Percentiles rank a stretch among this genome's conserved stretches.
These are phyloP conservation scores for Thelonectria olida DNA, from an alignment of 2,329 filamentous ascomycete genomes.

Conservation along the genomic window DNA sequence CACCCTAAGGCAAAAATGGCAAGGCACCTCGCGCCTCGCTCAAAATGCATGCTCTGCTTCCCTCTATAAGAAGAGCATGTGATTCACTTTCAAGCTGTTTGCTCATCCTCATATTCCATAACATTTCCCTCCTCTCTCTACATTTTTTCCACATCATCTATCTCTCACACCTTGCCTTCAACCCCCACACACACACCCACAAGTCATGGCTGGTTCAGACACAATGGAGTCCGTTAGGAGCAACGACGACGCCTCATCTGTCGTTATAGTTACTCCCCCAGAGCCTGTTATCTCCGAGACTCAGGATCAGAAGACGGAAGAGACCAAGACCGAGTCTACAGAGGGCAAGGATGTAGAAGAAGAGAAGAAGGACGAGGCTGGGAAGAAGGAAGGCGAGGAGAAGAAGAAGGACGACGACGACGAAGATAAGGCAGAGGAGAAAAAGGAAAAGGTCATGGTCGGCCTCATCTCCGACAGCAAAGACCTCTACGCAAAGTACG, in stretches of 20 bases:
- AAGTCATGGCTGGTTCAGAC: constrained; percentile 18
- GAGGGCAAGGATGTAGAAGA: too few relatives aligned
- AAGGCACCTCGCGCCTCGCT: too few relatives aligned
- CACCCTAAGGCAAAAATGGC: not conserved
- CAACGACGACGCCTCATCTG: constrained; percentile 31
- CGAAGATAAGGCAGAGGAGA: constrained; percentile 11
- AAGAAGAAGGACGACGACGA: constrained; percentile 10
- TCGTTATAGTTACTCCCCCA: constrained; percentile 32
- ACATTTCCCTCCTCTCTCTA: not conserved
- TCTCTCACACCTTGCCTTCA: not conserved
- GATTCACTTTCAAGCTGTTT: not conserved
- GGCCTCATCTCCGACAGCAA: constrained; percentile 52
- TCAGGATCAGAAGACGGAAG: too few relatives aligned
- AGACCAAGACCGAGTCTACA: too few relatives aligned
- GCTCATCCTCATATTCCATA: not conserved
- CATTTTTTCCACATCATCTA: not conserved
- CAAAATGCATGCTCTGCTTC: not conserved
- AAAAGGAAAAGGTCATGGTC: constrained; percentile 35
- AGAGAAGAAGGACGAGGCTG: too few relatives aligned
- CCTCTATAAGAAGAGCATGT: not conserved
- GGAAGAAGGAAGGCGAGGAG: constrained; percentile 20
- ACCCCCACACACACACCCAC: not conserved
- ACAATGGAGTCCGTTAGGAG: constrained; percentile 35
- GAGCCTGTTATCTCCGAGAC: too few relatives aligned
- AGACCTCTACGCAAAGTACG: constrained; percentile 55